phyloP scores from a whole-genome alignment of 495 filamentous ascomycete species.

The Daldinia decipiens region DNA sequence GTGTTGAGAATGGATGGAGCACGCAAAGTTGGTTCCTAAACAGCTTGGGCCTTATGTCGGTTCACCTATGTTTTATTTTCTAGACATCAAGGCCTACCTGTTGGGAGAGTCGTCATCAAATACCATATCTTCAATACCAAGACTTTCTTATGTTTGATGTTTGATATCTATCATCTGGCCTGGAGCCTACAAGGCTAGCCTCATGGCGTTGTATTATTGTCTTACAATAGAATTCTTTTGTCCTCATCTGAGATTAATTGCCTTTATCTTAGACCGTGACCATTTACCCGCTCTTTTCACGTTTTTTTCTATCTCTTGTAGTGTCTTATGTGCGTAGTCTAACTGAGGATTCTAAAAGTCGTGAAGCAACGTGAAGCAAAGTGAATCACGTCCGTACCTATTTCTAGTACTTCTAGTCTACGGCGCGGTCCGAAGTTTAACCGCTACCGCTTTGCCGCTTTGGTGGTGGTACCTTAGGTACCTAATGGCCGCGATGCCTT shows the following conservation, averaged over 20 bases:
- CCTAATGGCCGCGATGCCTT: slow-evolving; percentile 13
- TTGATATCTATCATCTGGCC: slow-evolving; percentile 2
- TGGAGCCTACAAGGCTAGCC: slow-evolving; percentile 3
- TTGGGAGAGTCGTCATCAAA: slow-evolving; percentile 1
- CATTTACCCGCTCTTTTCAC: not conserved
- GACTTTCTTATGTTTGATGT: not conserved
- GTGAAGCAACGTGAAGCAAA: not conserved
- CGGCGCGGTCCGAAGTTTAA: slow-evolving; percentile 40
- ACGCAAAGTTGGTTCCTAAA: not conserved
- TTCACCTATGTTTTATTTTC: slow-evolving; percentile 6
- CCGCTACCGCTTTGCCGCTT: slow-evolving; percentile 33
- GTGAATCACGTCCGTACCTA: not conserved
- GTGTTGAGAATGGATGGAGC: slow-evolving; percentile 1
- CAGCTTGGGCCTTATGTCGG: not conserved
- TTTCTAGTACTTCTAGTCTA: not conserved
- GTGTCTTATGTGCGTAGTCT: not conserved
- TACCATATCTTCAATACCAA: slow-evolving; percentile 10
- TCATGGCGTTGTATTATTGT: not conserved
- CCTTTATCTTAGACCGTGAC: slow-evolving; percentile 7
- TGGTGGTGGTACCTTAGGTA: slow-evolving; percentile 8
- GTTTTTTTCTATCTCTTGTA: slow-evolving; percentile 3
- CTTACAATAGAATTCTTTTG: slow-evolving; percentile 2
- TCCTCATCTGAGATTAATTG: not conserved
- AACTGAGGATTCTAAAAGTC: not conserved
- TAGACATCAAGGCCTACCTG: not conserved